Evolutionary conservation across 2,329 filamentous ascomycete genomes (phyloP).

Genomic region (Acrocalymma vagum): DNA sequence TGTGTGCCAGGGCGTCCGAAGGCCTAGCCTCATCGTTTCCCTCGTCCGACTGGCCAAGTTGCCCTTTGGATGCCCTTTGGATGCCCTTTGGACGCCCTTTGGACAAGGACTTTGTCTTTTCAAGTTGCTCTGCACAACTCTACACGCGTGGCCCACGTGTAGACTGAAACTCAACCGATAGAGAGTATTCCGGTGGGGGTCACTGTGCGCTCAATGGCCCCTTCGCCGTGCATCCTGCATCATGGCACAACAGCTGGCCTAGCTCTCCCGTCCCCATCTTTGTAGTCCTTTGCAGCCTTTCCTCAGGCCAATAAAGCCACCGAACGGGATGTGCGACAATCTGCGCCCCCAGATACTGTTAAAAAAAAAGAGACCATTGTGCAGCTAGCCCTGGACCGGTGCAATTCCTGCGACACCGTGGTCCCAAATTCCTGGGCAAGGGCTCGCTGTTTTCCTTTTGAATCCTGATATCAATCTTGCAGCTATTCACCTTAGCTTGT

Average conservation of each 20-base stretch:
- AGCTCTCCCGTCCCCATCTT: conserved; percentile 13
- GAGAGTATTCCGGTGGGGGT: conserved; percentile 13
- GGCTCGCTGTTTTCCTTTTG: conserved; percentile 28
- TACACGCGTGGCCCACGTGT: conserved; percentile 36
- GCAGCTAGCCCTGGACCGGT: conserved; percentile 32
- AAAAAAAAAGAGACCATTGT: conserved; percentile 32
- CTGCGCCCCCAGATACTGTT: conserved; percentile 21
- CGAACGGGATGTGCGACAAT: conserved; percentile 30
- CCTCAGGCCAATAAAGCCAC: conserved; percentile 40
- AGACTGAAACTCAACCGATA: conserved; percentile 23
- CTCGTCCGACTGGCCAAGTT: no score
- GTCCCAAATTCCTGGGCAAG: conserved; percentile 29
- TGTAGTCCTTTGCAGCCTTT: conserved; percentile 15
- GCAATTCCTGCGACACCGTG: conserved; percentile 26
- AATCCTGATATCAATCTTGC: conserved; percentile 26
- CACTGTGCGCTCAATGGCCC: conserved; percentile 17
- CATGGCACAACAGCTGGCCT: conserved; percentile 23
- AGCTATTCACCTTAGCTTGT: conserved; percentile 22
- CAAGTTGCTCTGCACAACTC: conserved; percentile 19
- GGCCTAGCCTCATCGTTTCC: conserved; percentile 19
- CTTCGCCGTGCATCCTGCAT: conserved; percentile 13
- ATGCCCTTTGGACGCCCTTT: conserved; percentile 23
- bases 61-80: conserved; percentile 20
- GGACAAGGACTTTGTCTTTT: conserved; percentile 18
- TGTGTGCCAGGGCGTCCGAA: conserved; percentile 12